Conservation (phyloP, 805 yeast species). For the Wickerhamomyces kurtzmanii region DNA sequence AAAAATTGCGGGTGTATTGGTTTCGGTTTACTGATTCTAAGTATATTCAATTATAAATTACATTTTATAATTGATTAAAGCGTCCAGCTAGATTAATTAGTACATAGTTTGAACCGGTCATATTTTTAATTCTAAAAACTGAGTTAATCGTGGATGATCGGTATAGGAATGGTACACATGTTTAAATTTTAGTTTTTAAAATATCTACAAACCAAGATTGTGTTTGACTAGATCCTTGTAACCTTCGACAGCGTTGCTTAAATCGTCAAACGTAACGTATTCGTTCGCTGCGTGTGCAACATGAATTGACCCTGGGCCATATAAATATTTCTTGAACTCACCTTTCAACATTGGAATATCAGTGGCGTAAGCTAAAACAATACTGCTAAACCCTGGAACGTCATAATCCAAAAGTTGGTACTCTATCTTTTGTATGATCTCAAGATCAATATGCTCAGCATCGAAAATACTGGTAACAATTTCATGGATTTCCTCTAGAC, state of each 20-base stretch:
- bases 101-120: no score
- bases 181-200: no score
- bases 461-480: constrained; percentile 19
- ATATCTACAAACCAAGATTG: no score
- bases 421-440: constrained; percentile 11
- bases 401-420: constrained; percentile 36
- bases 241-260: constrained; percentile 41
- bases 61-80: no score
- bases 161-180: no score
- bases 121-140: no score
- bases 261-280: constrained; percentile 35
- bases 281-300: constrained; percentile 56
- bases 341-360: constrained; percentile 36
- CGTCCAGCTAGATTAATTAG: no score
- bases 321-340: constrained; percentile 33
- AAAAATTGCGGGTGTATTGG: no score
- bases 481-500: constrained; percentile 25
- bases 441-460: constrained; percentile 16
- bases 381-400: constrained; percentile 55
- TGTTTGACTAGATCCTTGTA: constrained; percentile 24
- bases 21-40: no score
- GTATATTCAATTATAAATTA: no score
- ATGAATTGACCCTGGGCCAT: constrained; percentile 58
- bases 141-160: no score
- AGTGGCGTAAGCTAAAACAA: constrained; percentile 40